A percentile compares a stretch with the other conserved stretches of the same genome.
These are phyloP conservation scores for Beauveria medogensis DNA, from an alignment of 2,329 filamentous ascomycete genomes.

Conservation along the genomic window DNA sequence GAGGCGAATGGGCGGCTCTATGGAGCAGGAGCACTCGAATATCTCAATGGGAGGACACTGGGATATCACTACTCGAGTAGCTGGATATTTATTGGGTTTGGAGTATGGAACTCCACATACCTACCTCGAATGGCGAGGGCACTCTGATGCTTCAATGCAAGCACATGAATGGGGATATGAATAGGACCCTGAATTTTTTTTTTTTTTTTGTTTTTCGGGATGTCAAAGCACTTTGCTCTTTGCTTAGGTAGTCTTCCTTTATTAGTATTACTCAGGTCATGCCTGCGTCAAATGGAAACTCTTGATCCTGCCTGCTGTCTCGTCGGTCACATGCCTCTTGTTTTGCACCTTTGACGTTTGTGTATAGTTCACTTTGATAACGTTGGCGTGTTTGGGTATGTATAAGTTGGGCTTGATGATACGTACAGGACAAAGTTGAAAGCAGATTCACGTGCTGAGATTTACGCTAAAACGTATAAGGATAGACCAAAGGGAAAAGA, in stretches of 20 bases:
- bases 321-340: background rate
- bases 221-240: background rate
- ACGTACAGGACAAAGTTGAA: background rate
- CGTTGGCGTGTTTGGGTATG: no score
- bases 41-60: background rate
- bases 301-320: background rate
- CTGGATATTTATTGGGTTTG: background rate
- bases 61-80: background rate
- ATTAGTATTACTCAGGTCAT: background rate
- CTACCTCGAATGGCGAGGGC: slow-evolving; percentile 1
- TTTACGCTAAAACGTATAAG: background rate
- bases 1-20: background rate
- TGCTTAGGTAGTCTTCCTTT: slow-evolving; percentile 9
- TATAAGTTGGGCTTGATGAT: no score
- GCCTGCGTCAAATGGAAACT: slow-evolving; percentile 7
- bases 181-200: slow-evolving; percentile 7
- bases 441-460: no score
- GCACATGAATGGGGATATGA: slow-evolving; percentile 5
- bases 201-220: slow-evolving; percentile 11
- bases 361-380: no score
- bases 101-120: background rate
- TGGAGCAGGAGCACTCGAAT: background rate
- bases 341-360: no score
- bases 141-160: background rate
- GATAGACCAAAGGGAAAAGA: background rate